Base-by-base conservation (phyloP, 768 basidiomycete genomes). In the Auriscalpium vulgare region DNA sequence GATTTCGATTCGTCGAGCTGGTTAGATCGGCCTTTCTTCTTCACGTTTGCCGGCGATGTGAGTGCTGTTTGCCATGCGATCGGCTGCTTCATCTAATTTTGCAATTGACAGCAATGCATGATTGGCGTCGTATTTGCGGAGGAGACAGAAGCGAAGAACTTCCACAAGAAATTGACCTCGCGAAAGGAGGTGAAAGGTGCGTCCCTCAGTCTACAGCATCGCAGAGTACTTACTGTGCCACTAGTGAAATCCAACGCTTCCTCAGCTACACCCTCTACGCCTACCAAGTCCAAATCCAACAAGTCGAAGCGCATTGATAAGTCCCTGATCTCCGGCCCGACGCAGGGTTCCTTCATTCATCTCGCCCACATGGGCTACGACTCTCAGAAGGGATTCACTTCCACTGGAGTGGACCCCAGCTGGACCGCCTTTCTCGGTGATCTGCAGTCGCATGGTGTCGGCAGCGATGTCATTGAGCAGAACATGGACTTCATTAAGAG, bases 331-430 rank as follows among this genome's bases (percentile, higher is more conserved):
- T 94, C 92, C 10, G 87, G 77, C 0, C 95, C 94, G 2, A 80
- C 83, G 4, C 68, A 74, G 1, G 85, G 85, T 13, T 87, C 87
- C 8, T 97, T 97, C 74, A 79, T 82, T 56, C 95, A 97, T 66
- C 78, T 97, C 46, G 92, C 88, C 0, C 95, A 97, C 67, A 95
- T 99, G 89, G 95, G 94, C 11, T 97, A 87, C 68, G 90, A 97
- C 64, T 68, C 80, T 0, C 84, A 95, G 61, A 81, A 84, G 23
- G 95, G 95, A 2, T 97, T 92, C 69, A 87, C 85, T 0, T 89
- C 87, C 1, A 79, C 76, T 14, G 90, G 90, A 53, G 89, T 99
- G 6, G 95, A 99, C 69, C 83, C 90, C 1, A 90, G 87, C 5
- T 98, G 95, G 95, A 75, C 82, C 47, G 74, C 82, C 1, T 70